These are phyloP conservation scores for Passiflora organensis DNA, from an alignment of 345 rosid species.

Conservation along the genomic window DNA sequence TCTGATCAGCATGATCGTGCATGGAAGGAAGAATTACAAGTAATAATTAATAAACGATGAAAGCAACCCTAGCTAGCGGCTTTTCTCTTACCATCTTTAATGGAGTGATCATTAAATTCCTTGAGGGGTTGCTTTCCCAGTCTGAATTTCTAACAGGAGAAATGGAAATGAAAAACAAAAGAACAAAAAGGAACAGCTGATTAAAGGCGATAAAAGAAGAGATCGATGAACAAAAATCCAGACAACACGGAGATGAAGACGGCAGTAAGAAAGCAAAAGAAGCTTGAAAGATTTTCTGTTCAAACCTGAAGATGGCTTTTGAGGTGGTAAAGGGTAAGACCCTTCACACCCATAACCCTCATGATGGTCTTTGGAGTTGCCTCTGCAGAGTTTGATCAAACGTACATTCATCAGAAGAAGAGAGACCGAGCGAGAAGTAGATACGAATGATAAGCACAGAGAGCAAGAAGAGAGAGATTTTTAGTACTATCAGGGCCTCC, in stretches of 20 bases:
- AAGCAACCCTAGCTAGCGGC: slow-evolving; percentile 26
- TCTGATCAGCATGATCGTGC: background rate
- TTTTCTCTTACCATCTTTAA: slow-evolving; percentile 74
- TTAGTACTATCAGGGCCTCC: slow-evolving; percentile 94
- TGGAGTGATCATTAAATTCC: slow-evolving; percentile 90
- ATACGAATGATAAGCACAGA: background rate
- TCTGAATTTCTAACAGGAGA: slow-evolving; percentile 72
- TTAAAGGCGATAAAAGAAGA: background rate
- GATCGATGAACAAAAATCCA: background rate
- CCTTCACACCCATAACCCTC: slow-evolving; percentile 99
- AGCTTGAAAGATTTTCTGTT: slow-evolving; percentile 22
- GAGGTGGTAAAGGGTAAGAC: slow-evolving; percentile 99
- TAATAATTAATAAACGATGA: background rate
- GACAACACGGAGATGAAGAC: background rate
- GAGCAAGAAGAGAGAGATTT: too few species aligned
- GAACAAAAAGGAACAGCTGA: slow-evolving; percentile 2
- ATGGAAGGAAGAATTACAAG: background rate
- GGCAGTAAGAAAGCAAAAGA: slow-evolving; percentile 12
- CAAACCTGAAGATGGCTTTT: slow-evolving; percentile 99
- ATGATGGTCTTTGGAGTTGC: slow-evolving; percentile 99
- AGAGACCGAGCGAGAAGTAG: background rate
- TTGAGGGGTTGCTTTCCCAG: slow-evolving; percentile 99
- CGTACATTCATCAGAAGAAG: background rate
- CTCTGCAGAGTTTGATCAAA: slow-evolving; percentile 41
- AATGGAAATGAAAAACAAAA: slow-evolving; percentile 7